phyloP scores from a whole-genome alignment of 2,329 filamentous ascomycete genomes.

The Aspergillus chevalieri region DNA sequence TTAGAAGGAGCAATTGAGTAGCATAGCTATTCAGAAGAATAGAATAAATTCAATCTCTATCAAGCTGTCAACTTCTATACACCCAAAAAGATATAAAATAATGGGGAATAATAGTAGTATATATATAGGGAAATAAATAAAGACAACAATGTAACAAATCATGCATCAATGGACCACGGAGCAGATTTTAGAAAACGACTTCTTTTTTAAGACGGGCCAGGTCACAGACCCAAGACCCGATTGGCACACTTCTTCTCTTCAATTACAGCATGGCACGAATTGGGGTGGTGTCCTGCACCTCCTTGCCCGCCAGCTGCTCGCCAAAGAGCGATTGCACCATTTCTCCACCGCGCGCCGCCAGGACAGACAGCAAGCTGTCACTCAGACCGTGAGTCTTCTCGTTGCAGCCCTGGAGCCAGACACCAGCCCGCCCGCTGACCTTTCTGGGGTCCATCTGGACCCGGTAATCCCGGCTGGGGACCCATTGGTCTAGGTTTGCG shows the following conservation, averaged over 20 bases:
- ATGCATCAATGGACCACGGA: neutral
- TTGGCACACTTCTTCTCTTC: neutral
- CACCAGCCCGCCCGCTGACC: constrained; percentile 66
- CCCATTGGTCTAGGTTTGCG: constrained; percentile 51
- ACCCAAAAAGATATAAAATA: neutral
- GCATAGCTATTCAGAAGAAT: too few relatives aligned
- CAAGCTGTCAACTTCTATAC: neutral
- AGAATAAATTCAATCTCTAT: neutral
- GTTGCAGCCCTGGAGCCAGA: constrained; percentile 93
- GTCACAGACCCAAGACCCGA: neutral
- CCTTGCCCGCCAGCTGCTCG: constrained; percentile 23
- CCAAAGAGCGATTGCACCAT: constrained; percentile 71
- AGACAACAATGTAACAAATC: neutral
- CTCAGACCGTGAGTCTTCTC: constrained; percentile 85
- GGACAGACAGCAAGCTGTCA: constrained; percentile 73
- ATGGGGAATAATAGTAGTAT: neutral
- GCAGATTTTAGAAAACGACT: neutral
- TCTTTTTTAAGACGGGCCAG: neutral
- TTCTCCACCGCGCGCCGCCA: constrained; percentile 69
- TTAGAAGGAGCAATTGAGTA: too few relatives aligned
- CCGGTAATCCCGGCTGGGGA: constrained; percentile 70
- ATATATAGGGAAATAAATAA: neutral
- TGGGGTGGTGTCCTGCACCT: constrained; percentile 28
- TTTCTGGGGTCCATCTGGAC: constrained; percentile 63
- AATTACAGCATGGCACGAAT: constrained; percentile 27